phyloP scores from a whole-genome alignment of 2,329 filamentous ascomycete species.

The Penicillium aurantiogriseum region DNA sequence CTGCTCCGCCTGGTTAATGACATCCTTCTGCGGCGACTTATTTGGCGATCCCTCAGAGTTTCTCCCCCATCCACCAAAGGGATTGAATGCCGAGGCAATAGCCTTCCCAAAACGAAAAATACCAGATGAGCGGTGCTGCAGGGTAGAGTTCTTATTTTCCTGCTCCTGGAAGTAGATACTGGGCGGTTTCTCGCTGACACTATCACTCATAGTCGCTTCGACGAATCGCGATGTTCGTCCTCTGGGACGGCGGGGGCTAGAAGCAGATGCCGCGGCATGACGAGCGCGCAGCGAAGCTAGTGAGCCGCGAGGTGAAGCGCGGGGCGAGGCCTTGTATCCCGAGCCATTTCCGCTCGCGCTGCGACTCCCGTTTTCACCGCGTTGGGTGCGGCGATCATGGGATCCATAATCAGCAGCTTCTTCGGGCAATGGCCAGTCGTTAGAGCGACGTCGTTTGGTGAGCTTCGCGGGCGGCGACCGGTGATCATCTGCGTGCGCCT shows the following conservation, averaged over 20 bases:
- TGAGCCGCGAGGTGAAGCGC: conserved; percentile 21
- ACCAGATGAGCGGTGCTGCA: conserved; percentile 41
- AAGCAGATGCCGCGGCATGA: conserved; percentile 15
- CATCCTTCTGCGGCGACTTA: conserved; percentile 41
- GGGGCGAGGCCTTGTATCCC: conserved; percentile 15
- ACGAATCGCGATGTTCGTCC: conserved; percentile 63
- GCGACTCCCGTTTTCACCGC: conserved; percentile 9
- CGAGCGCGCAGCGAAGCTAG: conserved; percentile 19
- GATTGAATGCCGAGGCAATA: conserved; percentile 55
- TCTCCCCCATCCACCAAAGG: conserved; percentile 50
- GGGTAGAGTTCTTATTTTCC: conserved; percentile 24
- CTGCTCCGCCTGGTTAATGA: conserved; percentile 49
- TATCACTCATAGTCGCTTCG: conserved; percentile 86
- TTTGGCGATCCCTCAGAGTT: conserved; percentile 36
- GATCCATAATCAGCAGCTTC: conserved; percentile 22
- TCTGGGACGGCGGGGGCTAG: conserved; percentile 33
- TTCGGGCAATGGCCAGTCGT: conserved; percentile 45
- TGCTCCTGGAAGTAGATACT: conserved; percentile 58
- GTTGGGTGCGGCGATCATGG: conserved; percentile 9
- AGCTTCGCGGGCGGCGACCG: conserved; percentile 31
- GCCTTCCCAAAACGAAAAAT: conserved; percentile 58
- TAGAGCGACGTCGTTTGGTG: conserved; percentile 45
- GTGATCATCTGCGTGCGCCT: conserved; percentile 24
- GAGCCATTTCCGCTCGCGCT: background rate
- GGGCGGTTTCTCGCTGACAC: conserved; percentile 68